Conservation (phyloP, 2,329 filamentous ascomycete species). For the Alternaria postmessia region DNA sequence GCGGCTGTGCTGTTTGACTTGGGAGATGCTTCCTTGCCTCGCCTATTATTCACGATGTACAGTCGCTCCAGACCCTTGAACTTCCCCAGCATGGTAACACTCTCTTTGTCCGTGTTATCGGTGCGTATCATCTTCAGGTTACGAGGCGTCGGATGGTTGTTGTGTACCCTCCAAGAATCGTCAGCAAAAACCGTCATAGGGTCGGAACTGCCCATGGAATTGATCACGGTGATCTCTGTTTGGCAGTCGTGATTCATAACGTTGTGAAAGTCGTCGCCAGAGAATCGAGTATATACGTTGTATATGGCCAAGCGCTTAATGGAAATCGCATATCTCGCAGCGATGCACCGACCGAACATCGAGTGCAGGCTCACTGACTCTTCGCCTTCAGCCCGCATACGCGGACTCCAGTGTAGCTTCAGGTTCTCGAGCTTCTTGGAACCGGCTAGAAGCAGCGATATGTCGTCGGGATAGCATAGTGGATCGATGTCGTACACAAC, state of each 20-base stretch:
- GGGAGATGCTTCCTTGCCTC: constrained; percentile 27
- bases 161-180: constrained; percentile 59
- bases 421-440: constrained; percentile 64
- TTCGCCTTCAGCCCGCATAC: constrained; percentile 67
- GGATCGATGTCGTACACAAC: constrained; percentile 68
- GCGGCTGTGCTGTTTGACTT: constrained; percentile 37
- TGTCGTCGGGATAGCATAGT: constrained; percentile 70
- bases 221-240: constrained; percentile 63
- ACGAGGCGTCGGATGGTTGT: constrained; percentile 33
- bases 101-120: constrained; percentile 58
- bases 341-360: constrained; percentile 64
- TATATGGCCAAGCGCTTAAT: constrained; percentile 63
- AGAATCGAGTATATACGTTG: constrained; percentile 65
- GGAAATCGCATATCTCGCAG: constrained; percentile 56
- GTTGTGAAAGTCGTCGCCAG: constrained; percentile 54
- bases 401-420: constrained; percentile 67
- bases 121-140: constrained; percentile 59
- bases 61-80: constrained; percentile 59
- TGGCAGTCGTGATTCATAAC: constrained; percentile 54
- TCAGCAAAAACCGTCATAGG: constrained; percentile 64
- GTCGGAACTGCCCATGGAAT: constrained; percentile 58
- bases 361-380: constrained; percentile 63
- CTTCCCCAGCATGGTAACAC: constrained; percentile 53
- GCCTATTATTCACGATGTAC: constrained; percentile 60
- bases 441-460: constrained; percentile 63